phyloP scores from a whole-genome alignment of 768 basidiomycete species.

The Suillus fuscotomentosus region DNA sequence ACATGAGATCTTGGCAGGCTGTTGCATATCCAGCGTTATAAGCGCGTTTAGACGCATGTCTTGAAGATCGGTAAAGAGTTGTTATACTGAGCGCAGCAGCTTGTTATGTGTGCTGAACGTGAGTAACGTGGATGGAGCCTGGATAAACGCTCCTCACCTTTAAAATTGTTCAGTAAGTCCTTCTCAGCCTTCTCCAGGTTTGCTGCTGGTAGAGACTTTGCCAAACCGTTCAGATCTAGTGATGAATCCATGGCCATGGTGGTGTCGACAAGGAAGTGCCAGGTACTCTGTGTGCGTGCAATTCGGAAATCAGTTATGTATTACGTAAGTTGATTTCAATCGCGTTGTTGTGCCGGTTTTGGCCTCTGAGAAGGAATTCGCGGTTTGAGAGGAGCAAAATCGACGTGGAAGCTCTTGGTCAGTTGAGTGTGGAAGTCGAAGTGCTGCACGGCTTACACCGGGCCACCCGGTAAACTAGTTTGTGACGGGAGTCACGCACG shows the following conservation, averaged over 20 bases:
- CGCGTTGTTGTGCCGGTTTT: neutral
- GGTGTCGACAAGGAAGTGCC: neutral
- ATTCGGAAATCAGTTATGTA: neutral
- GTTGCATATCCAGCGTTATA: constrained; percentile 80
- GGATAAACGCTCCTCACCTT: constrained; percentile 44
- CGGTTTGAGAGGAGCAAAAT: neutral
- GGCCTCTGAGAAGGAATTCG: neutral
- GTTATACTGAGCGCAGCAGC: constrained; percentile 85
- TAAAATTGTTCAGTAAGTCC: constrained; percentile 78
- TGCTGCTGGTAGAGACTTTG: constrained; percentile 66
- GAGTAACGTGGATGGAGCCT: constrained; percentile 12
- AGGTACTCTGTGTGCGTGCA: neutral
- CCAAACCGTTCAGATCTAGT: constrained; percentile 77
- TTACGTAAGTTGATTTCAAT: constrained; percentile 5
- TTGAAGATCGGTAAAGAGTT: constrained; percentile 78
- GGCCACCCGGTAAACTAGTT: neutral
- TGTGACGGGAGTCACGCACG: neutral
- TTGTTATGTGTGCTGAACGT: constrained; percentile 31
- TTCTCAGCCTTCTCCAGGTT: constrained; percentile 78
- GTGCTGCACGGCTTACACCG: neutral
- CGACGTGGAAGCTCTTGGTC: neutral
- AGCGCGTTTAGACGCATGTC: constrained; percentile 73
- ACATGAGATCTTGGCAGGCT: constrained; percentile 77
- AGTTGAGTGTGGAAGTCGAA: neutral
- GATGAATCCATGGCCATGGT: constrained; percentile 53